Base-by-base conservation (phyloP, 257 asterid genomes). In the Lavandula angustifolia region DNA sequence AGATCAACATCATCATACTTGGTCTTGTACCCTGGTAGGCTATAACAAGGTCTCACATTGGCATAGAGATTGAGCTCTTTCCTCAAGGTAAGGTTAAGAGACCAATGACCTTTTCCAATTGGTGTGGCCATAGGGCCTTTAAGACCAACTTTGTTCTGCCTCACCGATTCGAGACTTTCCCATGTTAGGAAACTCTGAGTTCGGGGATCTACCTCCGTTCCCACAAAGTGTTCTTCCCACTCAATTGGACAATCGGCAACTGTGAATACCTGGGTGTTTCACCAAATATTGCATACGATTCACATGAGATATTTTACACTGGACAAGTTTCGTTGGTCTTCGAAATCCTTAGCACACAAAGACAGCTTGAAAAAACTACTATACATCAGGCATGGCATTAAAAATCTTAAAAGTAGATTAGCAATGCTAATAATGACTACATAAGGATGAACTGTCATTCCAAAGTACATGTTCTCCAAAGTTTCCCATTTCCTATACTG, bases 41-140 rank as follows among this genome's bases (percentile, higher is more conserved):
- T 91, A 79, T 91, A 86, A 69, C 98, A 91, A 48, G 98, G 98
- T 74, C 98, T 86, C 62, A 91, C 98, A 76, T 91, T 91, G 80
- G 98, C 98, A 53, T 91, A 91, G 40, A 91, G 82, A 75, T 85
- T 91, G 57, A 91, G 87, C 85, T 91, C 96, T 68, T 91, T 88
- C 86, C 98, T 83, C 84, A 91, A 70, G 37, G 98, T 91, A 66
- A 91, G 98, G 80, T 91, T 91, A 67, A 91, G 88, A 43, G 98
- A 91, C 44, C 98, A 95, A 72, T 88, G 96, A 29, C 98, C 98
- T 79, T 91, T 91, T 57, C 98, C 98, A 50, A 91, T 85, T 60
- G 98, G 98, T 13, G 98, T 91, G 55, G 98, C 98, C 98, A 91
- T 91, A 18, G 98, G 98, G 53, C 98, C 98, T 79, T 91, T 91